phyloP scores from a whole-genome alignment of 495 filamentous ascomycete genomes.

The Tuber calosporum region DNA sequence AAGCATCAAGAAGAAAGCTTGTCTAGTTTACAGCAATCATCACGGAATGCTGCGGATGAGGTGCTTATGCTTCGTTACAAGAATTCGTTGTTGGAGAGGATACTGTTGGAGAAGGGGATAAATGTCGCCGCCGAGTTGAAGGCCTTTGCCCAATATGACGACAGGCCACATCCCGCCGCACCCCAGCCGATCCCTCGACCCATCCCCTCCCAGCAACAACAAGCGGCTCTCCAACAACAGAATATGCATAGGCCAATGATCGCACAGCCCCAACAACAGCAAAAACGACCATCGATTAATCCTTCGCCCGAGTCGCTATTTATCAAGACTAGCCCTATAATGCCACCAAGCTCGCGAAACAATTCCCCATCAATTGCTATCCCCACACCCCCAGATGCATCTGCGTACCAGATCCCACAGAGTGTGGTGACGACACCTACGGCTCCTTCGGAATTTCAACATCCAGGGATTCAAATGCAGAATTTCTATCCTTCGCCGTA shows the following conservation, averaged over 20 bases:
- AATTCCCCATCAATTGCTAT: constrained; percentile 44
- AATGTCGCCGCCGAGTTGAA: constrained; percentile 94
- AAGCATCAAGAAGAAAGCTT: constrained; percentile 93
- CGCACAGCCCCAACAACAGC: constrained; percentile 28
- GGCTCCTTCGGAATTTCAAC: constrained; percentile 36
- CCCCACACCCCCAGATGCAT: constrained; percentile 43
- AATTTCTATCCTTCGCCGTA: constrained; percentile 76
- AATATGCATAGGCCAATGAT: constrained; percentile 37
- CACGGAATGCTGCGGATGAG: constrained; percentile 90
- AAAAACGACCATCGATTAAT: constrained; percentile 35
- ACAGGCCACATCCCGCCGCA: constrained; percentile 62
- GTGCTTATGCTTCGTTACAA: constrained; percentile 98
- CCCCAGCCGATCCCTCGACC: constrained; percentile 57
- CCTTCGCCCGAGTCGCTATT: constrained; percentile 37
- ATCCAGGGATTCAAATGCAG: constrained; percentile 36
- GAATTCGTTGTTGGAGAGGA: constrained; percentile 90
- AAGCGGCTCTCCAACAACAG: constrained; percentile 25
- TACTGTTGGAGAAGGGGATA: constrained; percentile 94
- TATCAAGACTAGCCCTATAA: constrained; percentile 41
- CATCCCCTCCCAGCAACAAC: constrained; percentile 46
- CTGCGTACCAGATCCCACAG: constrained; percentile 41
- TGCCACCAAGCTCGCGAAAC: constrained; percentile 37
- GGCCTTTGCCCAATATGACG: constrained; percentile 58
- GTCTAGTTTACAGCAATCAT: constrained; percentile 83
- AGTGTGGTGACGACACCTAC: constrained; percentile 41